phyloP scores from a whole-genome alignment of 2,329 filamentous ascomycete genomes.

The Teratosphaeria zuluensis region DNA sequence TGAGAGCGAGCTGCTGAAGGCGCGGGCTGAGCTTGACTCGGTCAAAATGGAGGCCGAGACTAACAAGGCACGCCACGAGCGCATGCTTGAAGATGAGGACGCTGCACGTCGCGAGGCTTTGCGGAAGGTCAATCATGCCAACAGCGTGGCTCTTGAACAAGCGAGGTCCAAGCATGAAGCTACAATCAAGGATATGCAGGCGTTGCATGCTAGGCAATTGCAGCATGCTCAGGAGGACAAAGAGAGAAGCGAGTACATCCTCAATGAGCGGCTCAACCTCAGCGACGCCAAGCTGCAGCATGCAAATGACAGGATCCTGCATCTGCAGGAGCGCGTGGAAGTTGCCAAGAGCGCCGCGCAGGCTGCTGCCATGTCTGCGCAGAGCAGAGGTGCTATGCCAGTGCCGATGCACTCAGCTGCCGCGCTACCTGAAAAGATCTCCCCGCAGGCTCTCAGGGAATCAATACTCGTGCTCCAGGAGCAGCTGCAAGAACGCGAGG shows the following conservation, averaged over 20 bases:
- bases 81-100: slow-evolving; percentile 73
- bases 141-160: slow-evolving; percentile 44
- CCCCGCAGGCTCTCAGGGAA: slow-evolving; percentile 86
- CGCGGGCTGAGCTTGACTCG: slow-evolving; percentile 67
- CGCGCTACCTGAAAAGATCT: slow-evolving; percentile 70
- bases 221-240: slow-evolving; percentile 61
- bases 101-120: slow-evolving; percentile 55
- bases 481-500: slow-evolving; percentile 88
- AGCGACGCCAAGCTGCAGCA: slow-evolving; percentile 78
- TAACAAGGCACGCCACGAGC: slow-evolving; percentile 68
- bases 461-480: slow-evolving; percentile 95
- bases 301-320: slow-evolving; percentile 71
- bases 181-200: slow-evolving; percentile 37
- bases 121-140: slow-evolving; percentile 45
- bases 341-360: slow-evolving; percentile 80
- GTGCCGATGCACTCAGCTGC: slow-evolving; percentile 19
- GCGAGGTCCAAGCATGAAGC: slow-evolving; percentile 46
- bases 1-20: slow-evolving; percentile 64
- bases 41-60: slow-evolving; percentile 72
- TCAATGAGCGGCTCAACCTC: slow-evolving; percentile 70
- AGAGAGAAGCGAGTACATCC: slow-evolving; percentile 66
- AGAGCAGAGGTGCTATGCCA: slow-evolving; percentile 11
- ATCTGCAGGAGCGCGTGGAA: slow-evolving; percentile 83
- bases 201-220: slow-evolving; percentile 47
- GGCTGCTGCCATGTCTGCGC: slow-evolving; percentile 62